These are phyloP conservation scores for Digitaria exilis DNA, from an alignment of 202 grass and related monocot genomes.

Conservation along the genomic window DNA sequence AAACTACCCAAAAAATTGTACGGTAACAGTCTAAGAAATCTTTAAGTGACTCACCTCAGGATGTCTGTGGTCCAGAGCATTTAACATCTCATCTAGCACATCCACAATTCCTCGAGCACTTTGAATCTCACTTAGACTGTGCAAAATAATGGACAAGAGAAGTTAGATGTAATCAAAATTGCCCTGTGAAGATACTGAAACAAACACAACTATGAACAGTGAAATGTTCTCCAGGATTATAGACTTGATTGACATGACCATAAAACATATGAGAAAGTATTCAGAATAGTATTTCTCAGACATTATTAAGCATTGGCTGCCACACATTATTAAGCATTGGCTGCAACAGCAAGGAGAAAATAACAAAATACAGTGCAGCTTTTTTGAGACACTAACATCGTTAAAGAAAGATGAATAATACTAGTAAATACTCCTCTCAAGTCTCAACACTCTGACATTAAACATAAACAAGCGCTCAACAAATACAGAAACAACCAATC, in stretches of 20 bases:
- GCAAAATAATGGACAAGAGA: slow-evolving; percentile 19
- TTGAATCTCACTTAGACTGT: slow-evolving; percentile 91
- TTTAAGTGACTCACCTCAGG: slow-evolving; percentile 66
- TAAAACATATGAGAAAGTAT: not conserved
- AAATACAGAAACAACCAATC: slow-evolving; percentile 27
- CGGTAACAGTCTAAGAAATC: not conserved
- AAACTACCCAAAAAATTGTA: not conserved
- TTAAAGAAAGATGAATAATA: slow-evolving; percentile 25
- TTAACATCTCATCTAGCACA: slow-evolving; percentile 92
- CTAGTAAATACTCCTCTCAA: slow-evolving; percentile 23
- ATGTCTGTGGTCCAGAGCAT: slow-evolving; percentile 86
- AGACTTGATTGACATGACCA: slow-evolving; percentile 6
- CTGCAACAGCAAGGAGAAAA: not conserved
- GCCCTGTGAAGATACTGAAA: not conserved
- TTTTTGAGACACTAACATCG: no score
- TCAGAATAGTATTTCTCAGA: not conserved
- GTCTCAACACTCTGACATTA: not conserved
- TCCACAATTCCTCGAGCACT: slow-evolving; percentile 93
- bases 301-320: no score
- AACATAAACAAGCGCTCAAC: slow-evolving; percentile 18
- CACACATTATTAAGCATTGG: no score
- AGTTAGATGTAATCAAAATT: slow-evolving; percentile 8
- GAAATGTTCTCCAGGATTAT: not conserved
- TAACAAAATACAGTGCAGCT: no score
- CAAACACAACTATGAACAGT: not conserved